A percentile compares a stretch with the other conserved stretches of the same genome.
Evolutionary conservation across 169 alveolate genomes (phyloP).

Genomic region (Plasmodium vivax): DNA sequence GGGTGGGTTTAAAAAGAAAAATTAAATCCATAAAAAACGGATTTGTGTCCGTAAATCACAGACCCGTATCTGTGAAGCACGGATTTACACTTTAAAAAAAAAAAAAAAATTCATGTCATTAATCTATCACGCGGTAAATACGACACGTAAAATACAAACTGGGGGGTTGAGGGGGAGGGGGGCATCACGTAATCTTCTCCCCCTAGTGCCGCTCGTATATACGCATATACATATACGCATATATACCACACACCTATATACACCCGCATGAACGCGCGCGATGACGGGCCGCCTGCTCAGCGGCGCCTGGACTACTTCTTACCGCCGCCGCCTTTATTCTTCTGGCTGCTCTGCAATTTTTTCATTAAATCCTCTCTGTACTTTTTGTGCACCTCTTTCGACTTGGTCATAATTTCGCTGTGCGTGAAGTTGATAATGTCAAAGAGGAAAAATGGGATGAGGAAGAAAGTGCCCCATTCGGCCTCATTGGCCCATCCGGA

Average conservation of each 20-base stretch:
- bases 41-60: background rate
- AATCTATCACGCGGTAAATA: background rate
- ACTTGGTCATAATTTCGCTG: constrained; percentile 37
- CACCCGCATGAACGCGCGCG: background rate
- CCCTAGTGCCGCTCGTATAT: background rate
- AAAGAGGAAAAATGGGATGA: constrained; percentile 24
- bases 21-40: background rate
- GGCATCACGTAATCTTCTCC: background rate
- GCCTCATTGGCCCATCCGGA: constrained; percentile 75
- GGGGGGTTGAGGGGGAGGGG: background rate
- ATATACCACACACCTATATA: no score
- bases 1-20: background rate
- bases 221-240: background rate
- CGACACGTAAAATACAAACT: background rate
- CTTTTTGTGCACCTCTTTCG: constrained; percentile 30
- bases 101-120: background rate
- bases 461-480: constrained; percentile 64
- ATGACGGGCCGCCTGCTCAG: background rate
- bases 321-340: background rate
- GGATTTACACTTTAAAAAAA: background rate
- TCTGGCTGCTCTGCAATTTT: constrained; percentile 8
- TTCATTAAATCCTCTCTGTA: constrained; percentile 27
- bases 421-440: constrained; percentile 30
- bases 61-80: background rate
- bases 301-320: background rate